These are phyloP conservation scores for Apiospora pterosperma DNA, from an alignment of 2,329 filamentous ascomycete genomes.

Conservation along the genomic window DNA sequence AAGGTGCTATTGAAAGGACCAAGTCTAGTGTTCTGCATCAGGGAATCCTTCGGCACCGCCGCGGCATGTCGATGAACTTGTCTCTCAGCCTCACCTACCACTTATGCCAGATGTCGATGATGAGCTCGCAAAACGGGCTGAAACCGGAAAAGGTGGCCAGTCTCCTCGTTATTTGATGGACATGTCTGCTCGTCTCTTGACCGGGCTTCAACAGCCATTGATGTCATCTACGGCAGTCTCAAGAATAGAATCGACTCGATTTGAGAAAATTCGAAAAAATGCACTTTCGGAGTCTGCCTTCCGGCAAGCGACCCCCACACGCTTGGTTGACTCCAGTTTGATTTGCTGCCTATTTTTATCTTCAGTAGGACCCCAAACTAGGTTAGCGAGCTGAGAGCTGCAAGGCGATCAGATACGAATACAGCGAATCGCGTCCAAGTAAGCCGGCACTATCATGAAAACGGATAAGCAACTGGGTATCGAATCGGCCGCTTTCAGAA, in stretches of 20 bases:
- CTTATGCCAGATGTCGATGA: neutral
- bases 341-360: neutral
- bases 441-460: neutral
- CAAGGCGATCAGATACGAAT: neutral
- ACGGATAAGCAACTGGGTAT: neutral
- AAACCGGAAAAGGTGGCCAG: neutral
- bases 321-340: neutral
- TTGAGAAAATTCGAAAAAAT: neutral
- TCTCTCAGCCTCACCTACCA: slow-evolving; percentile 2
- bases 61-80: neutral
- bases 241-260: neutral
- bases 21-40: neutral
- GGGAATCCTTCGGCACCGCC: neutral
- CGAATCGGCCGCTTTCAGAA: neutral
- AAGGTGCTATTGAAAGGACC: neutral
- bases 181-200: neutral
- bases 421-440: neutral
- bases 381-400: neutral
- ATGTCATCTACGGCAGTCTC: neutral
- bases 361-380: neutral
- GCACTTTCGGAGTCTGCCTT: neutral
- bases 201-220: neutral
- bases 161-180: neutral
- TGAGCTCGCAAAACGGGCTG: neutral
- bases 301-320: neutral